A percentile compares a stretch with the other conserved stretches of the same genome.
Conservation (phyloP, 2,329 filamentous ascomycete genomes). For the Geosmithia flava region DNA sequence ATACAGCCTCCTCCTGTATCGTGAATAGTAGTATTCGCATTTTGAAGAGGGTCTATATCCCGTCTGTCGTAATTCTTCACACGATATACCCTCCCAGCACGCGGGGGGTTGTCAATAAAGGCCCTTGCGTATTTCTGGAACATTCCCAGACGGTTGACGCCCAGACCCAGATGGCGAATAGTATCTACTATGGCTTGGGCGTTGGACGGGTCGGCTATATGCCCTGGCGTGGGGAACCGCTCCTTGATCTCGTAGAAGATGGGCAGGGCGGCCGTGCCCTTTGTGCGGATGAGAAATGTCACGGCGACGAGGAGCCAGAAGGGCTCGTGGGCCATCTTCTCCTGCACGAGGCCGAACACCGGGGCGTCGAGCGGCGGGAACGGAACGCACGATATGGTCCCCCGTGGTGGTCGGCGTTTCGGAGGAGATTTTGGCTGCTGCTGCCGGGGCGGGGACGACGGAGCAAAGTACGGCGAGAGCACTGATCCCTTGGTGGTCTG, state of each 20-base stretch:
- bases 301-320: slow-evolving; percentile 74
- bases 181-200: slow-evolving; percentile 40
- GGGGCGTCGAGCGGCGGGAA: slow-evolving; percentile 55
- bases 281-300: slow-evolving; percentile 74
- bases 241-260: slow-evolving; percentile 57
- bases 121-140: slow-evolving; percentile 58
- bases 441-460: slow-evolving; percentile 1
- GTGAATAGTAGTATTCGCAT: background rate
- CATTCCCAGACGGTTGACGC: slow-evolving; percentile 51
- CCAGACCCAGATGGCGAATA: slow-evolving; percentile 61
- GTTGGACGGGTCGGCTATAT: slow-evolving; percentile 42
- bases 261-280: slow-evolving; percentile 62
- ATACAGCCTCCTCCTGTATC: background rate
- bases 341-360: slow-evolving; percentile 72
- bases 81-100: slow-evolving; percentile 37
- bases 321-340: slow-evolving; percentile 60
- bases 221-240: slow-evolving; percentile 52
- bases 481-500: slow-evolving; percentile 2
- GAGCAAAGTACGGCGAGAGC: background rate
- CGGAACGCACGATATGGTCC: slow-evolving; percentile 40
- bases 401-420: slow-evolving; percentile 22
- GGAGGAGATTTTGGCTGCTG: background rate
- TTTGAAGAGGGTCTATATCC: slow-evolving; percentile 11
- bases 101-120: slow-evolving; percentile 56
- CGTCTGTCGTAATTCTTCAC: slow-evolving; percentile 34